Evolutionary conservation across 352 stramenopile genomes (phyloP).

Genomic region (Phytophthora agathidicida): DNA sequence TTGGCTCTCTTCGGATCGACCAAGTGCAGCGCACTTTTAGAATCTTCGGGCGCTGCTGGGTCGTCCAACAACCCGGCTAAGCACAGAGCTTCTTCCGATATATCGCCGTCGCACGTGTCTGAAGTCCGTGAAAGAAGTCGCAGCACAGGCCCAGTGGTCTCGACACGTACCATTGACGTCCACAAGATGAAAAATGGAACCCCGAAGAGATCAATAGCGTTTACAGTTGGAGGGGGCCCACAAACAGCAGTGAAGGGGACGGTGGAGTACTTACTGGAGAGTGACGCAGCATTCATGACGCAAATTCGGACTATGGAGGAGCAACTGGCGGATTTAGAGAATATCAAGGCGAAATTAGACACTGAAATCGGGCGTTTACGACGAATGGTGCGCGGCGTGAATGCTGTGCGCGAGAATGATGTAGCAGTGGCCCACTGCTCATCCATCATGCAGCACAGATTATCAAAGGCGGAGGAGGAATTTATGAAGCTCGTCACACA

Average conservation of each 20-base stretch:
- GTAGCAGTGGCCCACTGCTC: slow-evolving; percentile 74
- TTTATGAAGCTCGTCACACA: slow-evolving; percentile 80
- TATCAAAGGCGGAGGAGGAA: slow-evolving; percentile 77
- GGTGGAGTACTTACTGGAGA: slow-evolving; percentile 74
- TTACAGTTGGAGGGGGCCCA: not conserved
- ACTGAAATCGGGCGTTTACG: slow-evolving; percentile 53
- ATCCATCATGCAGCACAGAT: slow-evolving; percentile 75
- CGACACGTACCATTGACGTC: not conserved
- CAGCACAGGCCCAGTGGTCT: slow-evolving; percentile 1
- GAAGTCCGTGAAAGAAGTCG: slow-evolving; percentile 15
- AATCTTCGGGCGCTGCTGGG: slow-evolving; percentile 4
- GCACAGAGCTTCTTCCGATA: slow-evolving; percentile 4
- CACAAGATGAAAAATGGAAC: not conserved
- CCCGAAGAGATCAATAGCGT: slow-evolving; percentile 19
- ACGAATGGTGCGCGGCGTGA: slow-evolving; percentile 63
- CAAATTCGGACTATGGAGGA: slow-evolving; percentile 65
- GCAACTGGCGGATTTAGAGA: slow-evolving; percentile 55
- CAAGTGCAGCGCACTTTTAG: slow-evolving; percentile 25
- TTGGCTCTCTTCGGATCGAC: slow-evolving; percentile 30
- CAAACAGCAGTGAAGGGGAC: slow-evolving; percentile 38
- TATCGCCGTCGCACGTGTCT: not conserved
- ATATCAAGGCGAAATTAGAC: slow-evolving; percentile 53
- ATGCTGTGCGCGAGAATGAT: slow-evolving; percentile 81
- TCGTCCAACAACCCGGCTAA: slow-evolving; percentile 8
- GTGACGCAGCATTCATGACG: slow-evolving; percentile 63